Base-by-base conservation (phyloP, 2,329 filamentous ascomycete species). In the Epichloe uncinata region DNA sequence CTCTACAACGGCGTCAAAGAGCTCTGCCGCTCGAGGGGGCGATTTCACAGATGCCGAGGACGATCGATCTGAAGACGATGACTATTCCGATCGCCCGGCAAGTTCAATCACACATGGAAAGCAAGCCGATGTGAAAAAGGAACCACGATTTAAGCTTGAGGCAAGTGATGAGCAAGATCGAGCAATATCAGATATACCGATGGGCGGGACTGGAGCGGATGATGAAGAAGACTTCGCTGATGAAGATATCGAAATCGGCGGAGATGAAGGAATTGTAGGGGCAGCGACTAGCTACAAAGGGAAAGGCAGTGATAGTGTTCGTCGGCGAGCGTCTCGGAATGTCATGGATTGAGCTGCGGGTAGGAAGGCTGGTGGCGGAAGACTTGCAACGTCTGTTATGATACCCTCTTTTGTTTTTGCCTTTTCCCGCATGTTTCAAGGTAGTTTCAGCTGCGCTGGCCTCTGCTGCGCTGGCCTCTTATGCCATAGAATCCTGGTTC, bases 221-320 rank as follows among this genome's bases (percentile, higher is more conserved):
- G 73, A 74, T 50, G 73, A 75, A 52, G 67, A 61, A 13, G 65
- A 67, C 15, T 56, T 65, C 30, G 67, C 71, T 30, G 65, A 68
- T n/a, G 63, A 60, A n/a, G 65, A 65, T 7, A 60, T 61, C 33
- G 56, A 56, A 18, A 56, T 57, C 11, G 58, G 50, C 36, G 57
- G 50, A 36, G 56, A 57, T 30, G 61, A 52, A 35, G 66, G 65
- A 9, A 73, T 75, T 56, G 74, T 70, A 16, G 77, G 76, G 0
- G 60, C 75, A 50, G 78, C 78, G 3, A 81, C 78, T 22, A 79
- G 77, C 53, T 74, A 67, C 52, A 71, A 68, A 52, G 69, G 72
- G 40, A 66, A 61, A 36, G 63, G 64, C 2, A 56, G 57, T 12
- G 56, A 57, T 11, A 62, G 56, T 22, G 52, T 68, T 18, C 63